Percentiles rank a stretch among this genome's conserved stretches.
phyloP scores from a whole-genome alignment of 2,329 filamentous ascomycete genomes.

The Talaromyces pinophilus region DNA sequence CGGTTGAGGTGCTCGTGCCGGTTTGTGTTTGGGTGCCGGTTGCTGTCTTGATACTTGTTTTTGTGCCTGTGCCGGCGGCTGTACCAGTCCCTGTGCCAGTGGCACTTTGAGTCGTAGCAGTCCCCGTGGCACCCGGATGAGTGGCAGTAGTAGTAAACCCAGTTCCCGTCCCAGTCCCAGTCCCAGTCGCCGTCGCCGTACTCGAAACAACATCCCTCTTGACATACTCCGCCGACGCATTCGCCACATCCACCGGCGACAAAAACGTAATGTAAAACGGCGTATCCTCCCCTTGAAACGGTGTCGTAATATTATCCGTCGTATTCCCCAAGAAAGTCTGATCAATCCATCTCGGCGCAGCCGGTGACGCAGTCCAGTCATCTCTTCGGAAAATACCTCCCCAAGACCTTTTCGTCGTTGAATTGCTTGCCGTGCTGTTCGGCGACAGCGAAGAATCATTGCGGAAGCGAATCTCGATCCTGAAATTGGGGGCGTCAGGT shows the following conservation, averaged over 20 bases:
- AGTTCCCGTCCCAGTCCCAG: neutral
- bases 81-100: neutral
- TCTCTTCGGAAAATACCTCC: conserved; percentile 32
- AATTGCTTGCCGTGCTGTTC: conserved; percentile 48
- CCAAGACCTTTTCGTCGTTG: conserved; percentile 33
- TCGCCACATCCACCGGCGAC: conserved; percentile 32
- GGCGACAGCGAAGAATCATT: conserved; percentile 41
- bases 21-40: neutral
- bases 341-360: conserved; percentile 59
- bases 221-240: neutral
- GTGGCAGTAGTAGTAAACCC: neutral
- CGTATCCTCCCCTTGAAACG: conserved; percentile 81
- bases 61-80: neutral
- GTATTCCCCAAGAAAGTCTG: conserved; percentile 82
- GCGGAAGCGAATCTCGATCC: conserved; percentile 69
- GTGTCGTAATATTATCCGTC: conserved; percentile 70
- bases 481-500: conserved; percentile 72
- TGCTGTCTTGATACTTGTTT: neutral
- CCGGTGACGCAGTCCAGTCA: conserved; percentile 47
- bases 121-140: neutral
- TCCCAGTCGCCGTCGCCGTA: neutral
- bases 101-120: neutral
- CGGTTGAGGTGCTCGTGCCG: neutral
- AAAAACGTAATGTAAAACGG: conserved; percentile 84
- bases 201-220: conserved; percentile 10